These are phyloP conservation scores for Coprinellus micaceus DNA, from an alignment of 768 basidiomycete species.

Conservation along the genomic window DNA sequence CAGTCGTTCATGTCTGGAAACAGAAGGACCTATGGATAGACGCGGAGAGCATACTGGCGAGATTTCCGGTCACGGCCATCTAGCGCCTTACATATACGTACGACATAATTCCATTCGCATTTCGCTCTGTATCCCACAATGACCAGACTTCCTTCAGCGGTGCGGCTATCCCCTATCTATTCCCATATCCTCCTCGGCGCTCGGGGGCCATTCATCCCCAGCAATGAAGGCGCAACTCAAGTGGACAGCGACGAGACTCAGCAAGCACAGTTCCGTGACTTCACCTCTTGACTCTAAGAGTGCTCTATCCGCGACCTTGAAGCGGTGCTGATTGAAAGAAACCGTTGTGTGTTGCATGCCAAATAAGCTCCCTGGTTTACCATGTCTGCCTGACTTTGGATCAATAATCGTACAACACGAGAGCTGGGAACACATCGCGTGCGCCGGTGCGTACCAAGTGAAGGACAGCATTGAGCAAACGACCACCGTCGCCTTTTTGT, in stretches of 20 bases:
- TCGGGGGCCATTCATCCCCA: too few species aligned
- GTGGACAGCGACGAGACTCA: too few species aligned
- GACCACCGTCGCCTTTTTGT: not conserved
- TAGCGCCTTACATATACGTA: not conserved
- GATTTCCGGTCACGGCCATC: conserved; percentile 2
- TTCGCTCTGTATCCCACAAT: not conserved
- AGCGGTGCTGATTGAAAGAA: too few species aligned
- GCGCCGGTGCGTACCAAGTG: too few species aligned
- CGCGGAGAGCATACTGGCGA: conserved; percentile 50
- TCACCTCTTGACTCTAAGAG: too few species aligned
- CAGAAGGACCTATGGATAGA: conserved; percentile 82
- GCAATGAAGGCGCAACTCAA: too few species aligned
- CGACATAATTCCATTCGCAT: not conserved
- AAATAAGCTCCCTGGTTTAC: not conserved
- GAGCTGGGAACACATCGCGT: too few species aligned
- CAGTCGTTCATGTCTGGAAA: conserved; percentile 66
- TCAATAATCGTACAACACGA: not conserved
- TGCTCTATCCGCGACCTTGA: too few species aligned
- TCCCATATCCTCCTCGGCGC: too few species aligned
- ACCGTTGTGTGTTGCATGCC: too few species aligned
- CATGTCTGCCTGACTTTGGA: not conserved
- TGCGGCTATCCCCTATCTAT: not conserved
- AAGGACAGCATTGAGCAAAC: not conserved
- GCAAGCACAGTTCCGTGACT: too few species aligned
- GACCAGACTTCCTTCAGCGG: not conserved